Conservation (phyloP, 164 flowering plant species). For the grape (Vitis vinifera) region ASM3070453v1 NC_081822.1:22397501-22398000, state of each 20-base stretch:
- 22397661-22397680: conserved; percentile 58
- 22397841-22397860: conserved; percentile 48
- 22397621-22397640: conserved; percentile 80
- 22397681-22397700: conserved; percentile 74
- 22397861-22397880: conserved; percentile 52
- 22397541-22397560: conserved; percentile 63
- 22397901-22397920: conserved; percentile 84
- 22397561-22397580: conserved; percentile 79
- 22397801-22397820: conserved; percentile 81
- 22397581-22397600: conserved; percentile 84
- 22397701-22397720: conserved; percentile 74
- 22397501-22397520: conserved; percentile 56
- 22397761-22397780: conserved; percentile 58
- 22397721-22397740: conserved; percentile 84
- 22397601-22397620: conserved; percentile 65
- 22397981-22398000: conserved; percentile 58
- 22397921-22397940: conserved; percentile 65
- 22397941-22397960: conserved; percentile 55
- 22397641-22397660: conserved; percentile 75
- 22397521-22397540: conserved; percentile 88
- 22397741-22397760: conserved; percentile 59
- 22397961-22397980: conserved; percentile 39
- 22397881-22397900: conserved; percentile 65
- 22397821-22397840: conserved; percentile 86
- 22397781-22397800: conserved; percentile 68